These are phyloP conservation scores for Berberis vulgaris DNA, from an alignment of 164 flowering plant genomes.

Conservation along the genomic window DNA sequence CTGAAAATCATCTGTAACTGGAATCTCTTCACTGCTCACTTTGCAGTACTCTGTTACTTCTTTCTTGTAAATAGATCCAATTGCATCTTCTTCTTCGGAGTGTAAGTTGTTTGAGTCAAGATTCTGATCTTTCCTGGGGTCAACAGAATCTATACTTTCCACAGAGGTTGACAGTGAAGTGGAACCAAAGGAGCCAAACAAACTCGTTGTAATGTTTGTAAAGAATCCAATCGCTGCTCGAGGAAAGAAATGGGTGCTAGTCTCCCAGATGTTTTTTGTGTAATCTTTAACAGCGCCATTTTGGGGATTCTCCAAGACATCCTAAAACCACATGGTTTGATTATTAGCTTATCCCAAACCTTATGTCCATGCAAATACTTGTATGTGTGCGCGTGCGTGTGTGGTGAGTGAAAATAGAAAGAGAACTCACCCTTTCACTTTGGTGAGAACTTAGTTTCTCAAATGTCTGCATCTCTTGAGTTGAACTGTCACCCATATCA, in stretches of 20 bases:
- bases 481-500: constrained; percentile 23
- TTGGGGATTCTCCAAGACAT: constrained; percentile 10
- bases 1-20: constrained; percentile 16
- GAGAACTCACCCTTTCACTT: constrained; percentile 29
- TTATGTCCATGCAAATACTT: too few relatives aligned
- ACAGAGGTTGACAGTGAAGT: constrained; percentile 23
- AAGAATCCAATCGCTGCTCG: constrained; percentile 59
- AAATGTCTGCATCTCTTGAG: constrained; percentile 18
- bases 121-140: not conserved
- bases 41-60: constrained; percentile 21
- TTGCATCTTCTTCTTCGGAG: constrained; percentile 16
- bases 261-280: constrained; percentile 18
- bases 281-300: constrained; percentile 18
- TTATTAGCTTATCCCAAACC: too few relatives aligned
- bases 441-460: constrained; percentile 22
- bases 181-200: constrained; percentile 41
- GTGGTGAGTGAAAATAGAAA: constrained; percentile 4
- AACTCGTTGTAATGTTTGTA: constrained; percentile 40
- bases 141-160: constrained; percentile 9
- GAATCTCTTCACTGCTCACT: constrained; percentile 12
- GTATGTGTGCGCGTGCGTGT: too few relatives aligned
- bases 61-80: constrained; percentile 13
- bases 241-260: constrained; percentile 36
- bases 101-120: constrained; percentile 1
- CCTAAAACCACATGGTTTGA: constrained; percentile 1